Percentiles rank a stretch among this genome's conserved stretches.
phyloP scores from a whole-genome alignment of 2,329 filamentous ascomycete genomes.

The Ascochyta koolunga region DNA sequence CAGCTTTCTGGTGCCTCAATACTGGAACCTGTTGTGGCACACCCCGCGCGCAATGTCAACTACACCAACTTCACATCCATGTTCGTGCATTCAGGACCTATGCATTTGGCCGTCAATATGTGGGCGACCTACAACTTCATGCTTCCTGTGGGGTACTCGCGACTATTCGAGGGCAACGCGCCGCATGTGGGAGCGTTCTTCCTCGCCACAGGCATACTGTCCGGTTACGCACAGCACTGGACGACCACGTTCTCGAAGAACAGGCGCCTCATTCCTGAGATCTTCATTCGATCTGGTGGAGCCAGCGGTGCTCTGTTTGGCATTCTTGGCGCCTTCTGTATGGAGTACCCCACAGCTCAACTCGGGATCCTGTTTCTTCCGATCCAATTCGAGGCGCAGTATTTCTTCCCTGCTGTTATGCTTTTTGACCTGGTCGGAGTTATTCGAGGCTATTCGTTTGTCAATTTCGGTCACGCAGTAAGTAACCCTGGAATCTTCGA shows the following conservation, averaged over 20 bases:
- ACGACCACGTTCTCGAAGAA: conserved; percentile 33
- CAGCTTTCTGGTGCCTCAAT: conserved; percentile 28
- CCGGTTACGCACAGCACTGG: conserved; percentile 40
- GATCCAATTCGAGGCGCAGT: conserved; percentile 37
- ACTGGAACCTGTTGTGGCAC: conserved; percentile 40
- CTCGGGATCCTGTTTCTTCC: conserved; percentile 44
- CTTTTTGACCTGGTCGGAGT: conserved; percentile 43
- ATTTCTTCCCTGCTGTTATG: conserved; percentile 40
- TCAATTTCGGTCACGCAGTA: conserved; percentile 45
- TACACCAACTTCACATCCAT: conserved; percentile 40
- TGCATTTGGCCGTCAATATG: conserved; percentile 38
- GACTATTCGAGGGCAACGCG: conserved; percentile 38
- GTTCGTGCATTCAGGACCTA: conserved; percentile 32
- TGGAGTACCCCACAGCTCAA: conserved; percentile 38
- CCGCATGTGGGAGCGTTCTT: conserved; percentile 40
- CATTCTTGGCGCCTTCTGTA: conserved; percentile 38
- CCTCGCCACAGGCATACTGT: conserved; percentile 37
- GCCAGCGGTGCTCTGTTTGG: conserved; percentile 45
- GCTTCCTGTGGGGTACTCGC: conserved; percentile 35
- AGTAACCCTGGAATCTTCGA: conserved; percentile 14
- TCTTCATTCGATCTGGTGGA: conserved; percentile 39
- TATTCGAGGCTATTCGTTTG: conserved; percentile 34
- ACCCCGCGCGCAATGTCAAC: conserved; percentile 34
- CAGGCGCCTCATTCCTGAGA: conserved; percentile 24
- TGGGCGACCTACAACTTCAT: conserved; percentile 42